Percentiles rank a stretch among this genome's conserved stretches.
phyloP scores from a whole-genome alignment of 1,284 basidiomycete species.

The Rhodotorula mucilaginosa region DNA sequence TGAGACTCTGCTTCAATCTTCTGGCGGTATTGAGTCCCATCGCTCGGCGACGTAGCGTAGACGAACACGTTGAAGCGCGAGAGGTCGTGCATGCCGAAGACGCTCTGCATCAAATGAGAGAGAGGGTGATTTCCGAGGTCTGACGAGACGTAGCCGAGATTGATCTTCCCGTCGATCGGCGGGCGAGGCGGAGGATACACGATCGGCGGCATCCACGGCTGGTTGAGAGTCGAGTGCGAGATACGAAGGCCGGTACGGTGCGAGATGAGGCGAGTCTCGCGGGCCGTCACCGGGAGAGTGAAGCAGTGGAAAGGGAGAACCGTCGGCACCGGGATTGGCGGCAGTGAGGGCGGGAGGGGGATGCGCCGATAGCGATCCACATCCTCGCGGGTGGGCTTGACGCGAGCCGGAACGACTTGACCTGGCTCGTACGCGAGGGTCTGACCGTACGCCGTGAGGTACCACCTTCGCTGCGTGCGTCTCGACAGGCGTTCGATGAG shows the following conservation, averaged over 20 bases:
- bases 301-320: slow-evolving; percentile 65
- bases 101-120: slow-evolving; percentile 63
- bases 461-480: slow-evolving; percentile 57
- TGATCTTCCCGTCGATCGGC: slow-evolving; percentile 55
- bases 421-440: neutral
- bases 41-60: slow-evolving; percentile 60
- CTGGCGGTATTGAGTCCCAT: slow-evolving; percentile 57
- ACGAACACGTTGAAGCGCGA: slow-evolving; percentile 56
- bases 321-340: slow-evolving; percentile 55
- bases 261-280: slow-evolving; percentile 59
- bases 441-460: slow-evolving; percentile 51
- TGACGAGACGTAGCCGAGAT: slow-evolving; percentile 61
- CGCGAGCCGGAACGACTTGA: neutral
- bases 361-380: slow-evolving; percentile 46
- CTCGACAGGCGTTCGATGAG: slow-evolving; percentile 58
- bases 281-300: slow-evolving; percentile 57
- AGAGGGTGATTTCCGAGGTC: slow-evolving; percentile 63
- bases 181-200: slow-evolving; percentile 57
- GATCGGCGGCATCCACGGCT: slow-evolving; percentile 56
- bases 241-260: slow-evolving; percentile 61
- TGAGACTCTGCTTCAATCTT: slow-evolving; percentile 57
- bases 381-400: slow-evolving; percentile 14
- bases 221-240: slow-evolving; percentile 56
- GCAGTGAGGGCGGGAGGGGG: slow-evolving; percentile 51
- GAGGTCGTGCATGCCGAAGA: slow-evolving; percentile 59